These are phyloP conservation scores for Eragrostis nindensis DNA, from an alignment of 176 grass and related monocot species.

Conservation along the genomic window DNA sequence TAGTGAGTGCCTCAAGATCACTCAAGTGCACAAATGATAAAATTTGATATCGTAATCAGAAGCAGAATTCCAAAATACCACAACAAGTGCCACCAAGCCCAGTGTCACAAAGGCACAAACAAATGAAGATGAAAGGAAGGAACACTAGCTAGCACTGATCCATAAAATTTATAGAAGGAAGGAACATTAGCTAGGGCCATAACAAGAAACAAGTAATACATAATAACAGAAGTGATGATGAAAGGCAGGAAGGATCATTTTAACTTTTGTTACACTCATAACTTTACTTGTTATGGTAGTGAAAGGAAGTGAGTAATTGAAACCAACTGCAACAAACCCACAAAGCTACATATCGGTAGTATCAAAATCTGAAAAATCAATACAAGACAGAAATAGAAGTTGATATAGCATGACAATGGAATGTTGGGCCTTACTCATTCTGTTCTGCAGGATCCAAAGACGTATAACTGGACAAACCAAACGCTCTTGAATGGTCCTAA, in stretches of 20 bases:
- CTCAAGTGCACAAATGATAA: not conserved
- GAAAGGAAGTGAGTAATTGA: constrained; percentile 28
- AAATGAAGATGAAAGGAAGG: constrained; percentile 34
- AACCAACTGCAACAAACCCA: constrained; percentile 6
- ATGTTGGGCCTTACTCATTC: constrained; percentile 71
- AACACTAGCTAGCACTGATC: too few species aligned
- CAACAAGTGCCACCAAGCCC: not conserved
- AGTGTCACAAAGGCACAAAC: constrained; percentile 18
- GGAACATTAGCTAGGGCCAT: not conserved
- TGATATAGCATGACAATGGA: not conserved
- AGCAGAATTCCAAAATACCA: not conserved
- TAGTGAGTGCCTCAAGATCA: not conserved
- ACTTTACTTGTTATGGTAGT: not conserved
- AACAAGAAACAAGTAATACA: constrained; percentile 11
- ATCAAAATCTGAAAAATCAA: constrained; percentile 27
- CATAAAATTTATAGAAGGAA: constrained; percentile 10
- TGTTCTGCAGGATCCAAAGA: constrained; percentile 70
- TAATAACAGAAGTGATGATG: constrained; percentile 4
- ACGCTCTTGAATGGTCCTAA: constrained; percentile 92
- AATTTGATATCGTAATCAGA: not conserved
- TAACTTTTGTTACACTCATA: not conserved
- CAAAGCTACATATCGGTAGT: constrained; percentile 9
- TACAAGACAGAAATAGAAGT: constrained; percentile 29
- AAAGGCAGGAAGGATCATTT: constrained; percentile 8
- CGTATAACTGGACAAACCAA: constrained; percentile 83